phyloP scores from a whole-genome alignment of 805 yeast genomes.

The Saccharomycopsis olivae region DNA sequence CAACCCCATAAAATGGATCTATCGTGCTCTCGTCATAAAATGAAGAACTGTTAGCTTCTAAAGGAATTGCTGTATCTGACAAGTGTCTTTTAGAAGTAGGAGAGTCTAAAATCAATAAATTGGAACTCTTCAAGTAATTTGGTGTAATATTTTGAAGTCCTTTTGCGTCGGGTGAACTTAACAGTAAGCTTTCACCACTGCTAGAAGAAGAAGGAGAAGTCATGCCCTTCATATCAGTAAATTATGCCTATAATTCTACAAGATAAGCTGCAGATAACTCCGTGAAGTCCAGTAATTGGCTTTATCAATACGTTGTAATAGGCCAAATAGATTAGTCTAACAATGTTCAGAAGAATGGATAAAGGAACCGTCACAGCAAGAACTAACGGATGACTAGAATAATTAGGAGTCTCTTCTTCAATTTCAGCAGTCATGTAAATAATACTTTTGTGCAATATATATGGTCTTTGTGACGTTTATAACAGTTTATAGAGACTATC shows the following conservation, averaged over 20 bases:
- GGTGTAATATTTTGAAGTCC: constrained; percentile 7
- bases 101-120: no score
- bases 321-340: neutral
- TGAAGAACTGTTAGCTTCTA: no score
- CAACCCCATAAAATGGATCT: no score
- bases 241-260: constrained; percentile 2
- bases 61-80: no score
- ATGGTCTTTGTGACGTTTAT: neutral
- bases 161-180: constrained; percentile 8
- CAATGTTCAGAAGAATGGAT: constrained; percentile 3
- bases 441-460: neutral
- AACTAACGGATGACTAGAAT: neutral
- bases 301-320: no score
- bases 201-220: neutral
- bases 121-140: constrained; percentile 6
- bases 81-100: no score
- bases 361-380: constrained; percentile 3
- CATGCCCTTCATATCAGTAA: neutral
- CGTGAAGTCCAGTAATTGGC: neutral
- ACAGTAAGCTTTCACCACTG: constrained; percentile 7
- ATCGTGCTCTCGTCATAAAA: no score
- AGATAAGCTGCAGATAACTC: neutral
- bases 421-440: no score
- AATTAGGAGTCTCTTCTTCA: neutral
- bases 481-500: neutral